phyloP scores from a whole-genome alignment of 148 eudicot genomes.

The Pouteria glomerata region DNA sequence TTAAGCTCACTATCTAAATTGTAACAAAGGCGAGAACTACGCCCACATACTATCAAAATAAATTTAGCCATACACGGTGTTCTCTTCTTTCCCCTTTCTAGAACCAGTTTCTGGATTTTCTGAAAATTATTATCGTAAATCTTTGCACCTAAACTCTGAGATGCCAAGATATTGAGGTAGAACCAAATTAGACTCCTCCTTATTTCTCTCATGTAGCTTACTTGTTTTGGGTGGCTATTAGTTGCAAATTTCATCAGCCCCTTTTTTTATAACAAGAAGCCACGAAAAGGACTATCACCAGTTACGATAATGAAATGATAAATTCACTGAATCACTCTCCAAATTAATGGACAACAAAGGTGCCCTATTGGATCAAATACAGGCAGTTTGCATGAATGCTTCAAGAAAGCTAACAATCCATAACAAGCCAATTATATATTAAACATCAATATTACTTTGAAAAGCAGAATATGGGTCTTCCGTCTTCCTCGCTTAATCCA shows the following conservation, averaged over 20 bases:
- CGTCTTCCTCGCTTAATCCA: background rate
- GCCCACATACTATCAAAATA: background rate
- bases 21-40: background rate
- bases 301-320: background rate
- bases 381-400: too few species aligned
- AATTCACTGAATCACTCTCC: background rate
- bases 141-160: background rate
- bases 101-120: background rate
- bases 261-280: background rate
- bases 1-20: background rate
- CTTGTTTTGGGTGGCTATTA: too few species aligned
- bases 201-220: background rate
- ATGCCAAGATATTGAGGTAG: background rate
- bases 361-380: background rate
- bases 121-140: background rate
- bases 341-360: background rate
- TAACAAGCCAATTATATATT: background rate
- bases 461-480: background rate
- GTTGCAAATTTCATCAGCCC: background rate
- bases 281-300: background rate
- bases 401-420: background rate
- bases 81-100: background rate
- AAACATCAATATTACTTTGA: background rate
- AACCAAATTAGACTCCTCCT: background rate
- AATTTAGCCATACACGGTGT: background rate